A percentile compares a stretch with the other conserved stretches of the same genome.
These are phyloP conservation scores for Sporodiniella umbellata DNA, from an alignment of 371 early-diverging fungal genomes.

Conservation along the genomic window DNA sequence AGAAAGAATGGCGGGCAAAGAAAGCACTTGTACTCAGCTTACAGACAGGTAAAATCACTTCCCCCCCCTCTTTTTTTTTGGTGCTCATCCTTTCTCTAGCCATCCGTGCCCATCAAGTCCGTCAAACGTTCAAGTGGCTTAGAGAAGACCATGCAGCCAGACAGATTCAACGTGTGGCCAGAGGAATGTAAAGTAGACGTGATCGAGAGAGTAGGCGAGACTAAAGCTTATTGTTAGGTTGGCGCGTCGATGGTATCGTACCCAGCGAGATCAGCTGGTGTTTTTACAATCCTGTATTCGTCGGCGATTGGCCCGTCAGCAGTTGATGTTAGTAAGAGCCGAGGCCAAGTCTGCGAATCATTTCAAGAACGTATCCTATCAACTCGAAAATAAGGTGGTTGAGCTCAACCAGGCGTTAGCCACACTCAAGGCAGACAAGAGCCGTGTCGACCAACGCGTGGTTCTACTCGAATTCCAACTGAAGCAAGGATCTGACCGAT, in stretches of 20 bases:
- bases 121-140: constrained; percentile 54
- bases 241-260: constrained; percentile 60
- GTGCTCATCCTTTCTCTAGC: too few relatives aligned
- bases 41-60: constrained; percentile 53
- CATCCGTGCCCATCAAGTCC: constrained; percentile 12
- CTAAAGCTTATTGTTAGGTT: constrained; percentile 40
- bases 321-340: constrained; percentile 60
- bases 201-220: constrained; percentile 70
- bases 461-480: constrained; percentile 62
- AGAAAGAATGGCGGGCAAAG: constrained; percentile 51
- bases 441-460: constrained; percentile 63
- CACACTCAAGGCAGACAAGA: constrained; percentile 60
- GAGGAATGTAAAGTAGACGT: too few relatives aligned
- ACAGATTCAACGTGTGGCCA: constrained; percentile 67
- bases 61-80: too few relatives aligned
- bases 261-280: constrained; percentile 54
- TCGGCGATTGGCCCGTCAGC: constrained; percentile 65
- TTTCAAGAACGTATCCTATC: constrained; percentile 91
- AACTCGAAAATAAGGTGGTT: constrained; percentile 94
- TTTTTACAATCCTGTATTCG: constrained; percentile 84
- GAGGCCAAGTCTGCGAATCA: constrained; percentile 91
- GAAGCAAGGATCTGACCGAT: constrained; percentile 42
- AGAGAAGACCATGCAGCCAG: constrained; percentile 68
- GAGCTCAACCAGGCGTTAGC: constrained; percentile 84
- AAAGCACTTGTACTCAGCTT: constrained; percentile 32